phyloP scores from a whole-genome alignment of 768 basidiomycete genomes.

The Tylopilus subfusipes region DNA sequence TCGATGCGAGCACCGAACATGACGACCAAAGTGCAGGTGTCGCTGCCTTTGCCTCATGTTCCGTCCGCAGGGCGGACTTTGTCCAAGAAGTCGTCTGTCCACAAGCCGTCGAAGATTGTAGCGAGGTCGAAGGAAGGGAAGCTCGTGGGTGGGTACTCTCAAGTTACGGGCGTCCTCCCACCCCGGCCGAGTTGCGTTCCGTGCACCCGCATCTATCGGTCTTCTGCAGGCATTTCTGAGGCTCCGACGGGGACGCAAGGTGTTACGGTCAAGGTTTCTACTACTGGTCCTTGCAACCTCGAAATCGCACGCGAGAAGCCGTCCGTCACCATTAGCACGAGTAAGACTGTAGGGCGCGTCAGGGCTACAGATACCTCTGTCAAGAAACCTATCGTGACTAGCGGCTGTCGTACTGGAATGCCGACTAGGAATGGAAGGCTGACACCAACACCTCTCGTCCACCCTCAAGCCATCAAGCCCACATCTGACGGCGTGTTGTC shows the following conservation, averaged over 20 bases:
- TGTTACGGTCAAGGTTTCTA: neutral
- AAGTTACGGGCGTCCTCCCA: neutral
- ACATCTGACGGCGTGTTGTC: neutral
- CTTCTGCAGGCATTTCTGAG: neutral
- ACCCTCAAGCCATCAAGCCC: neutral
- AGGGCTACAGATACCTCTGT: neutral
- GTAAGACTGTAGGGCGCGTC: too few species aligned
- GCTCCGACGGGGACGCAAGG: neutral
- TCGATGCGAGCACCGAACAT: neutral
- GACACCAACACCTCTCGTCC: neutral
- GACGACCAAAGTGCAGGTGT: neutral
- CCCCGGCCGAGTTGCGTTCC: slow-evolving; percentile 4
- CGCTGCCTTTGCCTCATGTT: neutral
- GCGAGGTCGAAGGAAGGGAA: too few species aligned
- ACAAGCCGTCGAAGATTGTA: neutral
- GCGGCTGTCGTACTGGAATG: neutral
- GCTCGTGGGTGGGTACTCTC: too few species aligned
- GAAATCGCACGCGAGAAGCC: neutral
- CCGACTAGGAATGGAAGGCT: neutral
- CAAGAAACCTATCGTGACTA: neutral
- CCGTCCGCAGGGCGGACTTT: too few species aligned
- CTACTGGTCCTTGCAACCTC: neutral
- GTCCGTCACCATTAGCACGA: neutral
- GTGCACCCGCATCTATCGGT: neutral
- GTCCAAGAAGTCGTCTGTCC: neutral